Conservation (phyloP, 2,329 filamentous ascomycete genomes). For the Phaeosphaeriaceae sp. region DNA sequence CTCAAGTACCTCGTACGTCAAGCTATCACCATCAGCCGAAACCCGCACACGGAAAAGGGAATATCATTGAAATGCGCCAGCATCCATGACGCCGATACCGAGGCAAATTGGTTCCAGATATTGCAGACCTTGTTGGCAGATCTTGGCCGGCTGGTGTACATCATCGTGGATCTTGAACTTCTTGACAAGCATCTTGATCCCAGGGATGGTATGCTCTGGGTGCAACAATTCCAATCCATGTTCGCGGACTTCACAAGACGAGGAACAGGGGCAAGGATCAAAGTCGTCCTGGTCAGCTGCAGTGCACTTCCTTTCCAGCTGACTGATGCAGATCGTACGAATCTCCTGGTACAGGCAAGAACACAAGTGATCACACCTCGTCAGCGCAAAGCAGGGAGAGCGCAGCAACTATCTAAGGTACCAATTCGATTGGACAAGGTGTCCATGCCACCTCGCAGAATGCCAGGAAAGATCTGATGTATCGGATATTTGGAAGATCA, state of each 20-base stretch:
- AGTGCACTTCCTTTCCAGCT: not conserved
- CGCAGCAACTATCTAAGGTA: not conserved
- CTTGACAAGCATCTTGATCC: not conserved
- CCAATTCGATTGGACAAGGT: not conserved
- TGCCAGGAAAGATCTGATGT: not conserved
- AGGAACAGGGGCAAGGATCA: conserved; percentile 1
- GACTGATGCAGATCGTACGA: not conserved
- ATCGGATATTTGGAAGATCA: too few species aligned
- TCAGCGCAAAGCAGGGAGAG: conserved; percentile 4
- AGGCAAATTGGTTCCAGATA: conserved; percentile 8
- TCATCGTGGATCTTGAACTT: conserved; percentile 9
- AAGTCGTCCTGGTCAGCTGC: conserved; percentile 5
- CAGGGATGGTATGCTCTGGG: not conserved
- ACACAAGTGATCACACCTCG: conserved; percentile 4
- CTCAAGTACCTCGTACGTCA: conserved; percentile 4
- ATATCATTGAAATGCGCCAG: conserved; percentile 7
- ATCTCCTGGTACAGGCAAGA: not conserved
- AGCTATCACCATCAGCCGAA: conserved; percentile 5
- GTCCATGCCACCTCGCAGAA: not conserved
- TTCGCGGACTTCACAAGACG: conserved; percentile 3
- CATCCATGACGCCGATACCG: not conserved
- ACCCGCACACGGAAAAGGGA: not conserved
- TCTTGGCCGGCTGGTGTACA: conserved; percentile 1
- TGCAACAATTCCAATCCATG: not conserved
- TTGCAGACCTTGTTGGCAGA: conserved; percentile 2